Percentiles rank a stretch among this genome's conserved stretches.
Conservation (phyloP, 176 grass and related monocot genomes). For the Oryza officinalis region DNA sequence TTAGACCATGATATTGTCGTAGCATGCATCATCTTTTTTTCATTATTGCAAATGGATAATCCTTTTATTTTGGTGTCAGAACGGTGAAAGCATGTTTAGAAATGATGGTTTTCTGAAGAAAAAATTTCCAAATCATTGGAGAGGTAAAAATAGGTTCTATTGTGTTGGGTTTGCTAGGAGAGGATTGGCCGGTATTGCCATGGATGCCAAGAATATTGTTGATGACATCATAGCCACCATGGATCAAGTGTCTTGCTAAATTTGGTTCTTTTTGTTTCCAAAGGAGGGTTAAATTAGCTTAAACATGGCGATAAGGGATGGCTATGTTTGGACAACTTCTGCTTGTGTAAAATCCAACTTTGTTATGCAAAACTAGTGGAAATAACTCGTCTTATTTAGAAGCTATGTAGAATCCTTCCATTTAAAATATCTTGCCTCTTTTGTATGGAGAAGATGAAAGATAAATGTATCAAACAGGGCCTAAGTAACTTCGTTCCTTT, state of each 20-base stretch:
- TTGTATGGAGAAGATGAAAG: not conserved
- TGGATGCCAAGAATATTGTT: conserved; percentile 20
- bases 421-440: not conserved
- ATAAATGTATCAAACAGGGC: not conserved
- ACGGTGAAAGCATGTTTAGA: not conserved
- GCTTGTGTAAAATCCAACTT: not conserved
- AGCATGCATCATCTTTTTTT: not conserved
- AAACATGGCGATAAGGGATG: not conserved
- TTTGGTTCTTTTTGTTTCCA: not conserved
- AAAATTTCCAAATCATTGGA: conserved; percentile 41
- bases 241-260: not conserved
- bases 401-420: not conserved
- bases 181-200: conserved; percentile 32
- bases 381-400: not conserved
- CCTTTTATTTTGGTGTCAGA: not conserved
- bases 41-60: not conserved
- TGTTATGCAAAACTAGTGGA: not conserved
- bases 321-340: not conserved
- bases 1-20: too few species aligned
- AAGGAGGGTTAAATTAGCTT: not conserved
- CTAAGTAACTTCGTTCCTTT: not conserved
- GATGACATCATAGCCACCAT: not conserved
- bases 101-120: conserved; percentile 28
- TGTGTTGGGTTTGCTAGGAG: not conserved
- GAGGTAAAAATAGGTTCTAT: conserved; percentile 30